Conservation (phyloP, 2,329 filamentous ascomycete species). For the Zymoseptoria passerinii region DNA sequence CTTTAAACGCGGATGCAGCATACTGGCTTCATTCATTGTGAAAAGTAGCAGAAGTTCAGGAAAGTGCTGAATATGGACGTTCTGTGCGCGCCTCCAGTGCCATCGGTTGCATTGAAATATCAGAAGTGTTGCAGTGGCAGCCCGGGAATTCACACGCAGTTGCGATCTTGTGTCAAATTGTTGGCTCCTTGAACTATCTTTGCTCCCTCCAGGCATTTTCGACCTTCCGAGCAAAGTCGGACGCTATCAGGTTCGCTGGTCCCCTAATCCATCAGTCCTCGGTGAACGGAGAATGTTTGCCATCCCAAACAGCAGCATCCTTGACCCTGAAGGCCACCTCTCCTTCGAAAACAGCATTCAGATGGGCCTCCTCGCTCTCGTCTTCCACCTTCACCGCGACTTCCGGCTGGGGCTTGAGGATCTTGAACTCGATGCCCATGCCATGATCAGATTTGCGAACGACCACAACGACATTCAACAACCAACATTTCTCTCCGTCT, state of each 20-base stretch:
- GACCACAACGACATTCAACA: neutral
- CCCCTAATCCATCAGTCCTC: neutral
- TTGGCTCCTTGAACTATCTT: neutral
- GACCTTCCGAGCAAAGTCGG: too few species aligned
- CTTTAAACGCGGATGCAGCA: too few species aligned
- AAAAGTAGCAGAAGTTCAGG: too few species aligned
- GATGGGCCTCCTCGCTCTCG: neutral
- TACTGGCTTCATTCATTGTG: too few species aligned
- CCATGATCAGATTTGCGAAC: neutral
- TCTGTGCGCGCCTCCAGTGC: too few species aligned
- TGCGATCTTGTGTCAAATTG: too few species aligned
- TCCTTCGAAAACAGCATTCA: neutral
- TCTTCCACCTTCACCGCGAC: neutral
- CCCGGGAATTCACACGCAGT: too few species aligned
- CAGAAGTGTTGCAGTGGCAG: too few species aligned
- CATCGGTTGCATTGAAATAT: too few species aligned
- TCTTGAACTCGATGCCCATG: slow-evolving; percentile 4
- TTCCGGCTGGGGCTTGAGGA: slow-evolving; percentile 1
- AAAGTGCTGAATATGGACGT: too few species aligned
- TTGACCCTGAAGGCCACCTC: slow-evolving; percentile 1
- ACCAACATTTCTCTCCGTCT: slow-evolving; percentile 1
- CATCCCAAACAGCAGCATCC: slow-evolving; percentile 6
- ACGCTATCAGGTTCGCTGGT: too few species aligned
- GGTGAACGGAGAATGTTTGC: slow-evolving; percentile 2
- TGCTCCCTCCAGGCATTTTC: neutral